Evolutionary conservation across 306 rosid genomes (phyloP), one percentile per base, ranked within the genome.

Genomic region (Prunus mongolica): DNA sequence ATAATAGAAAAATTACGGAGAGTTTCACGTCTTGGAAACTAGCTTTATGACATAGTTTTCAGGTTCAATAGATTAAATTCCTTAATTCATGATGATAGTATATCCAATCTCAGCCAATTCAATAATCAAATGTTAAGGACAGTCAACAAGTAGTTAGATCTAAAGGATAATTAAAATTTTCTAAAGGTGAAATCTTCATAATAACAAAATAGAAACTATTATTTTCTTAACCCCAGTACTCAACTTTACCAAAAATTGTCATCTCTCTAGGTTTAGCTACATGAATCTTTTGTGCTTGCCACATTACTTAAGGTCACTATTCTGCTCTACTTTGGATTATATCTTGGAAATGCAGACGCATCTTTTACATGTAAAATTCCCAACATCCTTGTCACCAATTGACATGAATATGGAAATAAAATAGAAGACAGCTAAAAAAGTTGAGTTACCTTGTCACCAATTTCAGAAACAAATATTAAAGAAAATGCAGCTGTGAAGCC

Each of bases 401-500:
- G n/a, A 60, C 30, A 63, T 2, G 27, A 67, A 62, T 30, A 16
- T 44, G 32, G 57, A 47, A 80, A 58, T 76, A 71, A 64, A 47
- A 34, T 9, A 67, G 74, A 81, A 19, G 13, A 27, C 16, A 70
- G 5, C 10, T n/a, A 54, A 47, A 73, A 55, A 67, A 63, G 44
- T 38, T 64, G 45, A 54, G 14, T 80, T 85, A 95, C 99, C 97
- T 95, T 95, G 90, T 95, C 99, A 34, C 99, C 99, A 77, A 95
- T 95, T 90, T 95, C 99, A 77, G 99, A 95, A 77, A 95, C 92
- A 84, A 88, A 92, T 87, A 95, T 95, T 77, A 95, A 88, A 54
- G 95, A 76, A 80, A 95, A 95, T 28, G 99, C 99, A 78, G 99
- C 99, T 62, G 99, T 89, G 84, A 95, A 92, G 74, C 99, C 99